Conservation (phyloP, 305 asterid genomes). For the Solanum chacoense region DNA sequence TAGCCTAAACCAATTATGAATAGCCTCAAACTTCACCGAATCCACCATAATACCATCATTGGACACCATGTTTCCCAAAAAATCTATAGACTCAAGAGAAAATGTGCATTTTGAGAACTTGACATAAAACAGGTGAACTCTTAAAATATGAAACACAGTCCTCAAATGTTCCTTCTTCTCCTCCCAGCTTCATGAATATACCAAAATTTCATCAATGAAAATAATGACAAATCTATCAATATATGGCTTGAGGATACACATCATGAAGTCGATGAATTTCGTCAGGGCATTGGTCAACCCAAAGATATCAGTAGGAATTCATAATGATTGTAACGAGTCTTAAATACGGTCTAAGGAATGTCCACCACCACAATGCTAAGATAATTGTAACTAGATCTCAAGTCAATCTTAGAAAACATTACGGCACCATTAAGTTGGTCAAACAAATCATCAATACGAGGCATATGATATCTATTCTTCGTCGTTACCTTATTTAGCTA, state of each 20-base stretch:
- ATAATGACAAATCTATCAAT: background rate
- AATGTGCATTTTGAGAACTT: too few relatives aligned
- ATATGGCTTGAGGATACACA: background rate
- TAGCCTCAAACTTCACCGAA: too few relatives aligned
- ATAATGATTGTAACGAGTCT: background rate
- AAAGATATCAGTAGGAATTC: background rate
- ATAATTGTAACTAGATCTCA: too few relatives aligned
- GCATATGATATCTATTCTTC: background rate
- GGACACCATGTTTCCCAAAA: too few relatives aligned
- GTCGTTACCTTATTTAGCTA: background rate
- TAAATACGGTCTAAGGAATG: background rate
- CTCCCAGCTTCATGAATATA: background rate
- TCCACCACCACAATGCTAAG: too few relatives aligned
- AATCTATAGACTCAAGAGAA: background rate
- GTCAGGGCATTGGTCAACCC: background rate
- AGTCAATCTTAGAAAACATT: too few relatives aligned
- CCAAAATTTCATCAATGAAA: background rate
- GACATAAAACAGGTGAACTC: too few relatives aligned
- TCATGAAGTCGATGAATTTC: background rate
- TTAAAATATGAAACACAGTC: background rate
- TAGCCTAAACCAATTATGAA: too few relatives aligned
- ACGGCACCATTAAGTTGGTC: too few relatives aligned
- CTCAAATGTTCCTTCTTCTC: background rate
- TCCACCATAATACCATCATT: too few relatives aligned
- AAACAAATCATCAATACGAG: background rate